Percentiles rank a stretch among this genome's conserved stretches.
Evolutionary conservation across 179 eudicot species (phyloP).

Genomic region (Patellifolia procumbens): DNA sequence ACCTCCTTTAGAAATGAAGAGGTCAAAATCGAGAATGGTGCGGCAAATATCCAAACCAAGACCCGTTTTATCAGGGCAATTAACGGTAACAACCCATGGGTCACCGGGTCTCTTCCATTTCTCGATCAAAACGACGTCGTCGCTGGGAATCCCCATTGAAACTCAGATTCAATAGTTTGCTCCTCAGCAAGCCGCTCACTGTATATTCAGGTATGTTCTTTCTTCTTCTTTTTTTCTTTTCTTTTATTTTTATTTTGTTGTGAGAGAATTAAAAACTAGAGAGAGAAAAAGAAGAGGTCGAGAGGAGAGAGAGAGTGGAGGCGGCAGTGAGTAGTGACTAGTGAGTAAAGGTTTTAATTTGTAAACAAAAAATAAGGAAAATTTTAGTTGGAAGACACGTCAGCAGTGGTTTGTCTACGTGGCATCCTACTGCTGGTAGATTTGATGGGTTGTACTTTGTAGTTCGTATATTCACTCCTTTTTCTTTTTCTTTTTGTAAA

Average conservation of each 20-base stretch:
- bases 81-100: slow-evolving; percentile 67
- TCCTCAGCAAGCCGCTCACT: slow-evolving; percentile 1
- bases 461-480: background rate
- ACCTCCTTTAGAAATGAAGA: slow-evolving; percentile 68
- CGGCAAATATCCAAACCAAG: slow-evolving; percentile 71
- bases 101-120: slow-evolving; percentile 53
- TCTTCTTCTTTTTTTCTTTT: background rate
- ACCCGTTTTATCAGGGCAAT: slow-evolving; percentile 81
- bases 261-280: background rate
- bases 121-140: slow-evolving; percentile 65
- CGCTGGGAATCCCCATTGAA: slow-evolving; percentile 46
- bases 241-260: background rate
- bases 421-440: background rate
- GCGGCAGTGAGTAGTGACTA: slow-evolving; percentile 4
- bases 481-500: background rate
- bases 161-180: no score
- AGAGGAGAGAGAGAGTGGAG: background rate
- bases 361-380: background rate
- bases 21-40: slow-evolving; percentile 71
- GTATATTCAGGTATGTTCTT: background rate
- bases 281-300: background rate
- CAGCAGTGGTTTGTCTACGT: background rate
- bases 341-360: no score
- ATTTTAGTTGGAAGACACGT: background rate
- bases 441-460: background rate